These are phyloP conservation scores for Plasmodium vinckei DNA, from an alignment of 169 alveolate species.

Conservation along the genomic window DNA sequence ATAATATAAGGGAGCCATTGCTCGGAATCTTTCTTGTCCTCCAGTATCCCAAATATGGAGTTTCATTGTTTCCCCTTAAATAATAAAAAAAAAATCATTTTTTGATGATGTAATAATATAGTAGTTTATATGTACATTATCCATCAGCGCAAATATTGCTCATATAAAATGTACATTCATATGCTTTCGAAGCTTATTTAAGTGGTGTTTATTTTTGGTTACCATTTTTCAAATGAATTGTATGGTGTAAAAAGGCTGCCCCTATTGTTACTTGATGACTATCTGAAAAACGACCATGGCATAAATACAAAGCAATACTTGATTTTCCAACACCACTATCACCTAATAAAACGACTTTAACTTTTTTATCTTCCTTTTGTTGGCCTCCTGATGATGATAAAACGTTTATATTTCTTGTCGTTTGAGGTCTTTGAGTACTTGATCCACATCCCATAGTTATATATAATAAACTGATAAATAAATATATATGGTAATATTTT, in stretches of 20 bases:
- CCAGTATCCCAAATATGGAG: slow-evolving; percentile 96
- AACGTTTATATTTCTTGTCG: slow-evolving; percentile 48
- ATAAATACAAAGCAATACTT: slow-evolving; percentile 89
- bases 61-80: slow-evolving; percentile 83
- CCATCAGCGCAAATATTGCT: background rate
- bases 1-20: slow-evolving; percentile 91
- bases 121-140: background rate
- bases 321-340: slow-evolving; percentile 94
- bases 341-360: slow-evolving; percentile 92
- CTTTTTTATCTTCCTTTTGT: slow-evolving; percentile 68
- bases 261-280: slow-evolving; percentile 93
- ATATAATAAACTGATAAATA: slow-evolving; percentile 1
- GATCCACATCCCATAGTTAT: slow-evolving; percentile 76
- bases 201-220: slow-evolving; percentile 1
- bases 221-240: slow-evolving; percentile 82
- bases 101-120: background rate
- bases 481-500: slow-evolving; percentile 5
- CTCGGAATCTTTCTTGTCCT: slow-evolving; percentile 92
- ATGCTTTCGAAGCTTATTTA: background rate
- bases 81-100: background rate
- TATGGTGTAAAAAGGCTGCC: slow-evolving; percentile 91
- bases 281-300: slow-evolving; percentile 90
- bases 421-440: slow-evolving; percentile 33
- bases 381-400: slow-evolving; percentile 24
- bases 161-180: background rate